These are phyloP conservation scores for Nakaseomyces sp. DNA, from an alignment of 1,139 yeast species.

Conservation along the genomic window DNA sequence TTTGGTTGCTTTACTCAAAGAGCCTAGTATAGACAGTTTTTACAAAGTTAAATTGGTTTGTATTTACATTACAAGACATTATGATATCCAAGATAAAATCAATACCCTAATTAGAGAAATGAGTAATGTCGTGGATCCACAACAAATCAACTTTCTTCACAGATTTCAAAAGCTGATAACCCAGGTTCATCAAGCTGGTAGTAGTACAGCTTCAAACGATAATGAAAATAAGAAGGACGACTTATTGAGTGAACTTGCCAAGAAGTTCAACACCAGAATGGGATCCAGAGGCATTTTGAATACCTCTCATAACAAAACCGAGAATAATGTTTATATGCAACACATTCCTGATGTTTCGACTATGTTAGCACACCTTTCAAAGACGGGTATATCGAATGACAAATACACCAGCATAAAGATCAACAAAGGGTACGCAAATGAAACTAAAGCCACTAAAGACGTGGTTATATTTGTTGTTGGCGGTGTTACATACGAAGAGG, in stretches of 20 bases:
- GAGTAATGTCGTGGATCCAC: slow-evolving; percentile 16
- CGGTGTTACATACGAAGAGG: slow-evolving; percentile 89
- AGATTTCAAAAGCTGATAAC: slow-evolving; percentile 18
- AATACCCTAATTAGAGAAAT: slow-evolving; percentile 10
- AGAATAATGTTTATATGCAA: slow-evolving; percentile 55
- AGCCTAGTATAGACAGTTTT: slow-evolving; percentile 31
- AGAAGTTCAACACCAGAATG: slow-evolving; percentile 27
- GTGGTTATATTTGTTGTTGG: slow-evolving; percentile 77
- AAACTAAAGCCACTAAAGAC: slow-evolving; percentile 52
- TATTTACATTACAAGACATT: slow-evolving; percentile 65
- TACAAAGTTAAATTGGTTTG: slow-evolving; percentile 56
- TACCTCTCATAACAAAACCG: slow-evolving; percentile 15
- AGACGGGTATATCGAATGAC: slow-evolving; percentile 42
- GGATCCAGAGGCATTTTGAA: slow-evolving; percentile 11
- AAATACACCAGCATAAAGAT: slow-evolving; percentile 44
- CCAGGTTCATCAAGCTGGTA: slow-evolving; percentile 3
- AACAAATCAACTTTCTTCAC: slow-evolving; percentile 22
- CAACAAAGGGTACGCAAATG: slow-evolving; percentile 4
- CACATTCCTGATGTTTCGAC: slow-evolving; percentile 68
- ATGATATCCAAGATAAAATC: slow-evolving; percentile 24
- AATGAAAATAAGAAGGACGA: slow-evolving; percentile 18
- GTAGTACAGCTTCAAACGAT: not conserved
- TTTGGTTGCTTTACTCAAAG: slow-evolving; percentile 37
- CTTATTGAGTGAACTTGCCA: slow-evolving; percentile 29
- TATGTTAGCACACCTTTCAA: slow-evolving; percentile 41